A percentile compares a stretch with the other conserved stretches of the same genome.
Evolutionary conservation across 202 grass and related monocot species (phyloP).

Genomic region (Zoysia matrella): DNA sequence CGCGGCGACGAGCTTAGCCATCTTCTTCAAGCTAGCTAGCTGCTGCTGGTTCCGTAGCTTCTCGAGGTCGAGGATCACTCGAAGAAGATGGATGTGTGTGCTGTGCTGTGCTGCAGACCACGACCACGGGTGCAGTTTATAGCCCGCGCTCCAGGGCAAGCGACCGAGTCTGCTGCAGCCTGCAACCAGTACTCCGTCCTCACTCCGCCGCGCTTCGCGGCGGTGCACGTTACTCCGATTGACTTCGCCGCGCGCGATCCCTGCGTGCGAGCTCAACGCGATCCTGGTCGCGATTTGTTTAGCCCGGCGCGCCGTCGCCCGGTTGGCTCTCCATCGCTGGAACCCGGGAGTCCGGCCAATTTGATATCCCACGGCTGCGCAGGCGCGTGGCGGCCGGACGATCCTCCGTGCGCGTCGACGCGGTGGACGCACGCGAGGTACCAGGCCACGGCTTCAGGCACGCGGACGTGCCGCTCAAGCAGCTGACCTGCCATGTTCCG

Average conservation of each 20-base stretch:
- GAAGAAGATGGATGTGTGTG: too few relatives aligned
- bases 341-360: too few relatives aligned
- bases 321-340: neutral
- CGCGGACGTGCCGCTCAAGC: constrained; percentile 22
- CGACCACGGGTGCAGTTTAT: too few relatives aligned
- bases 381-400: neutral
- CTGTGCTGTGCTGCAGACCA: too few relatives aligned
- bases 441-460: neutral
- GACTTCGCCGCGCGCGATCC: too few relatives aligned
- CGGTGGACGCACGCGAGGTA: neutral
- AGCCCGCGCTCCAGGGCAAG: too few relatives aligned
- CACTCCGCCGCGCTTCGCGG: too few relatives aligned
- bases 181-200: too few relatives aligned
- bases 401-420: neutral
- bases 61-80: too few relatives aligned
- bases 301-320: neutral
- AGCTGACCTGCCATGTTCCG: neutral
- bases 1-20: constrained; percentile 1
- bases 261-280: neutral
- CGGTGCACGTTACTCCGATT: too few relatives aligned
- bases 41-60: too few relatives aligned
- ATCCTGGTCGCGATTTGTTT: neutral
- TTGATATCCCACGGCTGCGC: neutral
- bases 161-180: too few relatives aligned
- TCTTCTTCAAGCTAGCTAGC: neutral